Conservation (phyloP, 176 grass and related monocot genomes). For the Oryza rufipogon region DNA sequence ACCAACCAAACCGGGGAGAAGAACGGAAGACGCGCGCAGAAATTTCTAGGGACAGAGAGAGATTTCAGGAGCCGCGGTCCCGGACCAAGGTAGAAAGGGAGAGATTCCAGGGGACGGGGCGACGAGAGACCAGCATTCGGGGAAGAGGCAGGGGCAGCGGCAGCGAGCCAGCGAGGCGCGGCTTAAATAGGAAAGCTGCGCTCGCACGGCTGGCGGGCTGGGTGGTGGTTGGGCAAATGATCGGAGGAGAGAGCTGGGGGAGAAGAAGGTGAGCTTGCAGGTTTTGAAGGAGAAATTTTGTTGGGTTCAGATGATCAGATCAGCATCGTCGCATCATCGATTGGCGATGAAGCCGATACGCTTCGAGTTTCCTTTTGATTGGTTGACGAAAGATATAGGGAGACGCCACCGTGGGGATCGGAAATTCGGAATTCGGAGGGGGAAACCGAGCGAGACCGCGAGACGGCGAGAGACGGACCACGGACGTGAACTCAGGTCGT, state of each 20-base stretch:
- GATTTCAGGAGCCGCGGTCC: conserved; percentile 20
- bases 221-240: conserved; percentile 11
- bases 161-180: not conserved
- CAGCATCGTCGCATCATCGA: not conserved
- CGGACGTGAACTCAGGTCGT: not conserved
- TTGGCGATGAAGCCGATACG: not conserved
- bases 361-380: not conserved
- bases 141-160: not conserved
- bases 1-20: not conserved
- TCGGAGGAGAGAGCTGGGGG: conserved; percentile 3
- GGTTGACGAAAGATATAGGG: not conserved
- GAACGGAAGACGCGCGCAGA: not conserved
- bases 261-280: conserved; percentile 24
- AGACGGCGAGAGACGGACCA: not conserved
- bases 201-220: not conserved
- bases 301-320: not conserved
- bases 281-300: conserved; percentile 1
- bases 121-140: conserved; percentile 6
- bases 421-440: not conserved
- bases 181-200: conserved; percentile 40
- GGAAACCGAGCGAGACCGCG: not conserved
- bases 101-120: not conserved
- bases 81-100: not conserved
- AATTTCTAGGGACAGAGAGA: not conserved
- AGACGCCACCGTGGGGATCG: conserved; percentile 12